These are phyloP conservation scores for Cladosporium sphaerospermum DNA, from an alignment of 2,329 filamentous ascomycete species.

Conservation along the genomic window DNA sequence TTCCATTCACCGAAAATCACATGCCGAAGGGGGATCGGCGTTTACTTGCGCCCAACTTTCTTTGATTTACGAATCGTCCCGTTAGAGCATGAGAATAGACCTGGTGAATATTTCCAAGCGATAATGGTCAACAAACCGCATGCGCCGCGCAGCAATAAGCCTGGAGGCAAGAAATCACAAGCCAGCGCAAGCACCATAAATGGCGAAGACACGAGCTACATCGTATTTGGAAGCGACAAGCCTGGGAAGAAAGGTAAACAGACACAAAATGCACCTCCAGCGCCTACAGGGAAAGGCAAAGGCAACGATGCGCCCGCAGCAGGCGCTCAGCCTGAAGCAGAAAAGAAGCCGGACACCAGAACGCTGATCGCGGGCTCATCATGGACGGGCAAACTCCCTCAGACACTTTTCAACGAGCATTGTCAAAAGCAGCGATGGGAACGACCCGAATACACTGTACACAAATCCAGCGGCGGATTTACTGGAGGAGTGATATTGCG, in stretches of 20 bases:
- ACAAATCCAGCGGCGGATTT: slow-evolving; percentile 27
- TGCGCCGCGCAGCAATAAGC: slow-evolving; percentile 40
- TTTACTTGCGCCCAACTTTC: too few relatives aligned
- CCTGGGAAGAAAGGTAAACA: slow-evolving; percentile 37
- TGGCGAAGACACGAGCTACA: slow-evolving; percentile 44
- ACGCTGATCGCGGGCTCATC: slow-evolving; percentile 89
- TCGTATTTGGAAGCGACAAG: slow-evolving; percentile 42
- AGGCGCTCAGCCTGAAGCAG: slow-evolving; percentile 27
- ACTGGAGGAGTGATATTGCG: slow-evolving; percentile 76
- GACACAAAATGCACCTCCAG: slow-evolving; percentile 15
- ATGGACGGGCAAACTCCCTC: slow-evolving; percentile 95
- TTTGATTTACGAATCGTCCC: too few relatives aligned
- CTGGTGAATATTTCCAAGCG: neutral
- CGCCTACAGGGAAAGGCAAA: slow-evolving; percentile 19
- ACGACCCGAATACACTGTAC: slow-evolving; percentile 81
- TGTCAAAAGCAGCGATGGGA: slow-evolving; percentile 96
- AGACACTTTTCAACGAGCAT: slow-evolving; percentile 88
- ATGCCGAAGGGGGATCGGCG: too few relatives aligned
- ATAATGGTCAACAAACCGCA: slow-evolving; percentile 47
- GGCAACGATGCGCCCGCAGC: slow-evolving; percentile 23
- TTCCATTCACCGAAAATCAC: too few relatives aligned
- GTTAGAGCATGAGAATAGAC: too few relatives aligned
- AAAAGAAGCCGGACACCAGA: slow-evolving; percentile 56
- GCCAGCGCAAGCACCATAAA: slow-evolving; percentile 30
- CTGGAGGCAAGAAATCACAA: slow-evolving; percentile 25